Base-by-base conservation (phyloP, 1,284 basidiomycete genomes). In the Malassezia japonica region DNA sequence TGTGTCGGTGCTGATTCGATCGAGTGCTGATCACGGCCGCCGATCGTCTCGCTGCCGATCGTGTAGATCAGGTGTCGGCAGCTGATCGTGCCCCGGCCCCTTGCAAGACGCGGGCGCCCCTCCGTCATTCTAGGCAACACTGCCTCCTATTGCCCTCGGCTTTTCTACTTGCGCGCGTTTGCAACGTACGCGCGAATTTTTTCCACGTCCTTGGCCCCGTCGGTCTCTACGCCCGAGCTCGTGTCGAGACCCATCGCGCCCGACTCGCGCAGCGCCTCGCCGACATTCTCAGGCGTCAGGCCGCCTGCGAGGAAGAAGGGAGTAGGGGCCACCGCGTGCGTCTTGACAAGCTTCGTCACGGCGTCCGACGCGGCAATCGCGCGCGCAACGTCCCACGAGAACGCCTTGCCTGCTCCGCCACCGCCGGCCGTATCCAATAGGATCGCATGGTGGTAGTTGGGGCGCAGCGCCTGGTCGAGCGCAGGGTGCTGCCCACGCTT, bases 251-350 rank as follows among this genome's bases (percentile, higher is more conserved):
- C 60, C 10, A 61, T 57, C 0, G 61, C 65, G 18, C 38, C 28
- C 3, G 59, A 62, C 3, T 16, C 18, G 29, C 40, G 18, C 27
- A 69, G 48, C 1, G 67, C 70, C 39, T 56, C 29, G 5, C 27
- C 42, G 9, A 72, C 70, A 38, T 72, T 72, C 10, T 57, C 57
- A 4, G 63, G 40, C 0, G 49, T 62, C 23, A 72, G 49, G 4
- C 70, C 70, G n/a, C 70, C 70, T 3, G 68, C 67, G 13, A 72
- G 47, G 31, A 72, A 45, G 7, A 72, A 40, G 7, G 67, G 66
- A 51, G 59, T 48, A 10, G 35, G 20, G 1, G 54, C 29, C 6
- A 35, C 15, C 13, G 31, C 45, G 1, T 57, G 49, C 15, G 62
- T 61, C 2, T 41, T 46, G 0, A 61, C 51, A 5, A 60, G 46